Base-by-base conservation (phyloP, 1,284 basidiomycete species). In the Bjerkandera adusta region DNA sequence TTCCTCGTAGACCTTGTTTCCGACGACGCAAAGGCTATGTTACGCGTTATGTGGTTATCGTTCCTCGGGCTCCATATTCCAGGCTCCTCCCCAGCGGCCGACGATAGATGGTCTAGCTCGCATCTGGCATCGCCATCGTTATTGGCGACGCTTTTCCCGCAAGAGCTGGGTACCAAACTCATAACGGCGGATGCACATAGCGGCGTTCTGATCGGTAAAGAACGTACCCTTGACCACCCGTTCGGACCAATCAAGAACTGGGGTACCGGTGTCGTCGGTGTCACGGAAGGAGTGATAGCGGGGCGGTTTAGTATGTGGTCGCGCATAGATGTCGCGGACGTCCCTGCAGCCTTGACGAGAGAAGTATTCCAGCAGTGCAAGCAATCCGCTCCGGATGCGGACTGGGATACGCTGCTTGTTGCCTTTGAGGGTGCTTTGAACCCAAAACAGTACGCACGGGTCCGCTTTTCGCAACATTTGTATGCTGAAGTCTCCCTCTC, bases 1-100 rank as follows among this genome's bases (percentile, higher is more conserved):
- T 71, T 93, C 38, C 73, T 97, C 16, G 68, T 91, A 45, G 60
- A 77, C 25, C 58, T 95, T 25, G 69, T 68, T 8, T 73, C 76
- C 3, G 56, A 64, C 3, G 67, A 67, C 30, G 79, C 81, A 0
- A 81, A 81, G 58, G 61, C 79, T 18, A 75, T 80, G 26, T 83
- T 94, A 55, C 79, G 89, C 12, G 69, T 87, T 49, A 77, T 84
- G 5, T 92, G 89, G 78, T 71, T 97, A 27, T 81, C 83, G 13
- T 78, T 89, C 57, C 66, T 89, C 20, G 92, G 91, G 10, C 72
- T 96, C 13, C 81, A 83, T 55, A 68, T 88, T 33, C 86, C 88
- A 36, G 86, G 85, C 1, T 74, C 88, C 53, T 61, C 69, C 30
- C 36, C 53, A 3, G 44, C 52, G 15, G 56, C 73, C 67, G 84